A percentile compares a stretch with the other conserved stretches of the same genome.
phyloP scores from a whole-genome alignment of 1,139 yeast species.

The Yamadazyma songkhlaensis region DNA sequence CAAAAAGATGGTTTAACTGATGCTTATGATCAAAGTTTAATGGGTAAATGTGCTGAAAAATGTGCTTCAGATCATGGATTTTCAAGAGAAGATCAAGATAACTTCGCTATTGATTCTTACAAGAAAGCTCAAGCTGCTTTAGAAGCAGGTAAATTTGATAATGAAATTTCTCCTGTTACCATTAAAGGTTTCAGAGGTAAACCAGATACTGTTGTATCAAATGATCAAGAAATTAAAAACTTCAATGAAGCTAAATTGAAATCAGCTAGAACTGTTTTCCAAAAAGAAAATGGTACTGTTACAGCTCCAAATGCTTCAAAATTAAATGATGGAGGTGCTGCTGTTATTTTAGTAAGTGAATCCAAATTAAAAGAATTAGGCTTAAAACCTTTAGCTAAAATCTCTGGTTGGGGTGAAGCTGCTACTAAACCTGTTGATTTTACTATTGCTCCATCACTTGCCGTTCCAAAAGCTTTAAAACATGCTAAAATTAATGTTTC shows the following conservation, averaged over 20 bases:
- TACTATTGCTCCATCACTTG: constrained; percentile 91
- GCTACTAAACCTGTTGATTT: constrained; percentile 92
- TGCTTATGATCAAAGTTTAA: constrained; percentile 79
- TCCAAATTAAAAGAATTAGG: constrained; percentile 78
- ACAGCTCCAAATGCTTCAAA: constrained; percentile 97
- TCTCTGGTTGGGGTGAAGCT: constrained; percentile 97
- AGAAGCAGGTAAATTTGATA: constrained; percentile 71
- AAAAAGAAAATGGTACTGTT: constrained; percentile 87
- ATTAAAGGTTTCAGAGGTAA: constrained; percentile 91
- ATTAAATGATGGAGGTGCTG: constrained; percentile 97
- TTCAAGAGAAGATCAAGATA: constrained; percentile 70
- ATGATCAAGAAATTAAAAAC: constrained; percentile 73
- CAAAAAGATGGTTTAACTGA: constrained; percentile 90
- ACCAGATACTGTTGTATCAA: constrained; percentile 69
- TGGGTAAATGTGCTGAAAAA: constrained; percentile 97
- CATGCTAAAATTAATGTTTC: constrained; percentile 64
- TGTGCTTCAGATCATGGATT: constrained; percentile 74
- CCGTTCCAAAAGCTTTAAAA: constrained; percentile 92
- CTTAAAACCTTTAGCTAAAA: constrained; percentile 82
- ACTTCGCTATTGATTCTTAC: constrained; percentile 66
- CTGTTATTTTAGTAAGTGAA: constrained; percentile 82
- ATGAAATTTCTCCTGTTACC: constrained; percentile 83
- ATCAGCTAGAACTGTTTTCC: constrained; percentile 89
- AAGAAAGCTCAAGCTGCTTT: constrained; percentile 79
- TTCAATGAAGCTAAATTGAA: constrained; percentile 73